Percentiles rank a stretch among this genome's conserved stretches.
These are phyloP conservation scores for Pedinophyceae sp. DNA, from an alignment of 139 green algal genomes.

Conservation along the genomic window DNA sequence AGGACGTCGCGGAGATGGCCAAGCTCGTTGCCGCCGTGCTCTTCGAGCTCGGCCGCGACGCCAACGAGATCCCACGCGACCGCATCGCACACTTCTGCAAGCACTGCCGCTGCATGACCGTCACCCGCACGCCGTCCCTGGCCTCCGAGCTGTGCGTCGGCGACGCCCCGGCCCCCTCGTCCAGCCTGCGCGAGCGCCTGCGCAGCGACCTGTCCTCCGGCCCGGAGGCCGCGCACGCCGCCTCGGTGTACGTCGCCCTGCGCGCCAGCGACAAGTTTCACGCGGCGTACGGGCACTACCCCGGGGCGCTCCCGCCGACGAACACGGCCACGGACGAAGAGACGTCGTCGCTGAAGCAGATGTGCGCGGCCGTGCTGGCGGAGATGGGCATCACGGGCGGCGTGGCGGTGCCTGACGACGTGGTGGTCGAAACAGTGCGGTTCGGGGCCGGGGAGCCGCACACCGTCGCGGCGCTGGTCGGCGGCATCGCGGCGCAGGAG, in stretches of 20 bases:
- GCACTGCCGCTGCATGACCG: conserved; percentile 52
- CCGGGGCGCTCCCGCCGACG: conserved; percentile 18
- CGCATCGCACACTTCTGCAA: conserved; percentile 59
- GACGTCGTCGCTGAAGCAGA: conserved; percentile 42
- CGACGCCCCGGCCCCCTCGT: too few species aligned
- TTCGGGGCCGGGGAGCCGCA: conserved; percentile 72
- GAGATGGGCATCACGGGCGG: conserved; percentile 1
- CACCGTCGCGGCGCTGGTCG: conserved; percentile 65
- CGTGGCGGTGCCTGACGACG: conserved; percentile 34
- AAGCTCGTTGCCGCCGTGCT: not conserved
- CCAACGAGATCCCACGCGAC: conserved; percentile 20
- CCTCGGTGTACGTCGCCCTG: conserved; percentile 64
- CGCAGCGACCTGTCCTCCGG: not conserved
- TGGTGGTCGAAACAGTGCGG: conserved; percentile 51
- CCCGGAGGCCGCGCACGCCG: conserved; percentile 19
- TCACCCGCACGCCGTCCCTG: conserved; percentile 18
- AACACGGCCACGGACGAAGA: conserved; percentile 50
- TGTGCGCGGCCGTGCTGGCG: not conserved
- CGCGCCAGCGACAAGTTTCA: conserved; percentile 54
- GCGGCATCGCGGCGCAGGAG: conserved; percentile 84
- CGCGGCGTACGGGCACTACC: conserved; percentile 17
- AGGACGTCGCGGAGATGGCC: conserved; percentile 28
- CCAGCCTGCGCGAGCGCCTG: not conserved
- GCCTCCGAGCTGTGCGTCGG: too few species aligned
- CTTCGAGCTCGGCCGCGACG: conserved; percentile 20